Evolutionary conservation across 176 grass and related monocot species (phyloP).

Genomic region (Olyra latifolia): DNA sequence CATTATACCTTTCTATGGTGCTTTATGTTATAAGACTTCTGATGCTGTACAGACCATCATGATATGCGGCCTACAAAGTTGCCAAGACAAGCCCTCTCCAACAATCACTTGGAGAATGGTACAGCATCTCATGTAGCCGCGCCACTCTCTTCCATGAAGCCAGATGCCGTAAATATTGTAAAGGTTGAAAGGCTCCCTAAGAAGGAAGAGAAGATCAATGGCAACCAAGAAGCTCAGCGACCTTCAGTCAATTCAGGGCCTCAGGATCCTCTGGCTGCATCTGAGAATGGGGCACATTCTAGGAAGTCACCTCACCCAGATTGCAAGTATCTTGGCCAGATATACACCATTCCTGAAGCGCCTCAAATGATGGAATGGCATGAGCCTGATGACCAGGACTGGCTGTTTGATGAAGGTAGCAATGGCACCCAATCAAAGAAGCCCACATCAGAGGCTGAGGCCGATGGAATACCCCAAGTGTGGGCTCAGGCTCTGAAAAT

Average conservation of each 20-base stretch:
- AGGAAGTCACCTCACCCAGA: slow-evolving; percentile 52
- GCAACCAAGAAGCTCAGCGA: slow-evolving; percentile 44
- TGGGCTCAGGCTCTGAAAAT: slow-evolving; percentile 54
- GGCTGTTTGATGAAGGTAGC: slow-evolving; percentile 39
- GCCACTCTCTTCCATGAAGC: slow-evolving; percentile 53
- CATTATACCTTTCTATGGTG: slow-evolving; percentile 55
- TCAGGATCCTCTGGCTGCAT: slow-evolving; percentile 25
- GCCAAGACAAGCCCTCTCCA: slow-evolving; percentile 46
- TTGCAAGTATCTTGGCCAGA: slow-evolving; percentile 56
- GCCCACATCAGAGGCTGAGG: slow-evolving; percentile 5
- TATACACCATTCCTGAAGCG: slow-evolving; percentile 65
- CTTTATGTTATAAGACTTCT: slow-evolving; percentile 67
- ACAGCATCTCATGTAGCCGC: slow-evolving; percentile 61
- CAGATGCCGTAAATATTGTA: slow-evolving; percentile 39
- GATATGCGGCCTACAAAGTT: slow-evolving; percentile 63
- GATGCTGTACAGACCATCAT: slow-evolving; percentile 62
- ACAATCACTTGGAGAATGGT: slow-evolving; percentile 66
- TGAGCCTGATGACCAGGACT: slow-evolving; percentile 44
- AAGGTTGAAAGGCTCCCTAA: slow-evolving; percentile 50
- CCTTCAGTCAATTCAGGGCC: slow-evolving; percentile 24
- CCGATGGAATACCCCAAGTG: slow-evolving; percentile 39
- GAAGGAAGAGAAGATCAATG: slow-evolving; percentile 59
- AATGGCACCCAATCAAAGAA: slow-evolving; percentile 32
- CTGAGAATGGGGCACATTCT: slow-evolving; percentile 30
- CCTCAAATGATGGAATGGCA: slow-evolving; percentile 55